Evolutionary conservation across 768 basidiomycete genomes (phyloP).

Genomic region (Mycena vulgaris): DNA sequence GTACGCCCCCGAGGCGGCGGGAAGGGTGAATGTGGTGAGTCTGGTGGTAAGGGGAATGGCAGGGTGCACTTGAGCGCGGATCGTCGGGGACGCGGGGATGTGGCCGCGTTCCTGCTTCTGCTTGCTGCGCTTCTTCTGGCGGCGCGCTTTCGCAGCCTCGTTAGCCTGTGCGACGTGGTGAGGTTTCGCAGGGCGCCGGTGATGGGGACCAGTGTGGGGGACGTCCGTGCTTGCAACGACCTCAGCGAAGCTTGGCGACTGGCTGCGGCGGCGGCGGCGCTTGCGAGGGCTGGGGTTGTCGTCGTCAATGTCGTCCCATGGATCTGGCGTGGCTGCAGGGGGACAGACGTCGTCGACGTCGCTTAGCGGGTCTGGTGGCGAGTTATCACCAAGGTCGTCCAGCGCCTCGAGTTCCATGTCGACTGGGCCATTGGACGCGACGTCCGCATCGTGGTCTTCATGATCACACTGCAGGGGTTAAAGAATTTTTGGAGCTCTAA

Average conservation of each 20-base stretch:
- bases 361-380: not conserved
- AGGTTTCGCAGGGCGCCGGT: not conserved
- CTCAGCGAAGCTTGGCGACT: not conserved
- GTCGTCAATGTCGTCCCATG: not conserved
- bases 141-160: not conserved
- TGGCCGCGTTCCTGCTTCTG: not conserved
- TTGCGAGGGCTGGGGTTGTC: not conserved
- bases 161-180: not conserved
- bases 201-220: not conserved
- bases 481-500: too few relatives aligned
- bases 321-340: not conserved
- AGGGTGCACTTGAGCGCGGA: not conserved
- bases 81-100: not conserved
- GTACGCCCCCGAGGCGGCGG: conserved; percentile 6
- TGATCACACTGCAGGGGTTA: too few relatives aligned
- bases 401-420: not conserved
- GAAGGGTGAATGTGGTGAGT: not conserved
- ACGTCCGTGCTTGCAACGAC: not conserved
- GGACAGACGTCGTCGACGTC: not conserved
- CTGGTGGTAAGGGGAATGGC: not conserved
- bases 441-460: not conserved
- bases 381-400: not conserved
- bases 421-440: not conserved
- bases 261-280: not conserved
- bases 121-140: not conserved